phyloP scores from a whole-genome alignment of 768 basidiomycete species.

The Phlegmacium glaucopus region DNA sequence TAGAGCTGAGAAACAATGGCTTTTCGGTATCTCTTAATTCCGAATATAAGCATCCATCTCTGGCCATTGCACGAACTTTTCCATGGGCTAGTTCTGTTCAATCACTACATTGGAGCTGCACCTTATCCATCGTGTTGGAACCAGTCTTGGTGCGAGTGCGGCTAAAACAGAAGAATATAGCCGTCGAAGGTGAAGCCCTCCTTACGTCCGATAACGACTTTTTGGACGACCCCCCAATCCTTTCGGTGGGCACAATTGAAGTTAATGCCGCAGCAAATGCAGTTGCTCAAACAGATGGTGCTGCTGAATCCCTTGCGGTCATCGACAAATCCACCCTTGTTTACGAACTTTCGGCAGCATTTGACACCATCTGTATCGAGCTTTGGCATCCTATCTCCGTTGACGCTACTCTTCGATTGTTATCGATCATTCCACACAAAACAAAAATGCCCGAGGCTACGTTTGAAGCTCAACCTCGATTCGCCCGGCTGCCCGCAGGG shows the following conservation, averaged over 20 bases:
- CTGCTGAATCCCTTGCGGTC: conserved; percentile 33
- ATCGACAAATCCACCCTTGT: conserved; percentile 21
- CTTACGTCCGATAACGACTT: conserved; percentile 34
- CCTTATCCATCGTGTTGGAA: conserved; percentile 39
- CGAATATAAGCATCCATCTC: conserved; percentile 31
- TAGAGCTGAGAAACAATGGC: conserved; percentile 59
- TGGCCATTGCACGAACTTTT: conserved; percentile 18
- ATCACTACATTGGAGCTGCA: conserved; percentile 42
- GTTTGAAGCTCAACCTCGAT: conserved; percentile 19
- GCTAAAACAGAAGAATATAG: conserved; percentile 26
- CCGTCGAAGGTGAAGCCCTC: conserved; percentile 18
- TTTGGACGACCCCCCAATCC: conserved; percentile 44
- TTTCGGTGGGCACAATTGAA: conserved; percentile 60
- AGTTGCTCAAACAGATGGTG: conserved; percentile 49
- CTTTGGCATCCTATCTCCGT: conserved; percentile 30
- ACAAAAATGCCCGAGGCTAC: conserved; percentile 2
- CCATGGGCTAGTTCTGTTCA: conserved; percentile 34
- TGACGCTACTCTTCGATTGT: conserved; percentile 38
- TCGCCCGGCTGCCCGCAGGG: conserved; percentile 51
- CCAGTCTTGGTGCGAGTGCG: conserved; percentile 55
- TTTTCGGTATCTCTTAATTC: conserved; percentile 41
- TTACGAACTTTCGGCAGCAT: conserved; percentile 14
- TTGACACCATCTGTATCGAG: conserved; percentile 27
- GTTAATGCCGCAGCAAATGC: conserved; percentile 40
- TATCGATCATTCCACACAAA: conserved; percentile 33